Evolutionary conservation across 176 grass and related monocot genomes (phyloP), one percentile per base, ranked within the genome.

Genomic region (Zea luxurians): DNA sequence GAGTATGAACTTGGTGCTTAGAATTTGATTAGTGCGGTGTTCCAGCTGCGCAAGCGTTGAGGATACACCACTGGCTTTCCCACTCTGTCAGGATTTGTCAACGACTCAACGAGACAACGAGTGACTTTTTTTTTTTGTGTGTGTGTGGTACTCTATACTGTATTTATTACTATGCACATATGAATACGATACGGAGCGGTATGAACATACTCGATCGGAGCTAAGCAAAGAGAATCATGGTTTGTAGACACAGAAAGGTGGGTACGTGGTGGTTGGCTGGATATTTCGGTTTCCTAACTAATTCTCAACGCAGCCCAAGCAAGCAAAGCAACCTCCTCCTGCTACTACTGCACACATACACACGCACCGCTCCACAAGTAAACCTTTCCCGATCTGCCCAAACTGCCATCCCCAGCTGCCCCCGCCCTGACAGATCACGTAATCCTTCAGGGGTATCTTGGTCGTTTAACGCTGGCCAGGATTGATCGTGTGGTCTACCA

Each of bases 221-320:
- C 60, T 61, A 66, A 4, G 4, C 15, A n/a, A 7, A 37, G 16
- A 20, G 53, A 21, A 34, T 11, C 64, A 73, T 9, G 47, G 46
- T 10, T 80, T 4, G 4, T 36, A 62, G 13, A 41, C 60, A 15
- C 34, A 55, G 20, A 66, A 44, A 48, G 75, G 74, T 70, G 10
- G 88, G 88, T 67, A 79, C 76, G 37, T 65, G 77, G 88, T 87
- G 48, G 84, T 90, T 80, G 66, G 80, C 16, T 70, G 60, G 82
- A 81, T 72, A 81, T 71, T 87, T 87, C 75, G 35, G 76, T 87
- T 90, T 87, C 88, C 76, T 73, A 87, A 73, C 88, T 43, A 86
- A 80, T 83, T 83, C 71, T 65, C 71, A 83, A 89, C 76, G 82
- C 77, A 49, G 48, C 20, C 17, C 4, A 18, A 43, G 10, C 87